Evolutionary conservation across 1,284 basidiomycete species (phyloP), one percentile per base, ranked within the genome.

Genomic region (Boletus mariae): DNA sequence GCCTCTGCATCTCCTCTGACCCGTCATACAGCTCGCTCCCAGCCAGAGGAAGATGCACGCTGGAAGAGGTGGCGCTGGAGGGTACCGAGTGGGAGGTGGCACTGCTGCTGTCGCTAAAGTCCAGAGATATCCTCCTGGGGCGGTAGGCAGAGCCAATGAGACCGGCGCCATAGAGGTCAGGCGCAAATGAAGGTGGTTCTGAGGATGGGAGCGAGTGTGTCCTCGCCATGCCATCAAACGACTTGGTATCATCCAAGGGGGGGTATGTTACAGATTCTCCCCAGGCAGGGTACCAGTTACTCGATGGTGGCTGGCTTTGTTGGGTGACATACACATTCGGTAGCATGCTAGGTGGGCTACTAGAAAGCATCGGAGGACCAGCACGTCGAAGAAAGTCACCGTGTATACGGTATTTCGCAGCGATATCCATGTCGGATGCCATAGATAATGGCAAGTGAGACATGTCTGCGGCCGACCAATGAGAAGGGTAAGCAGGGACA

Each of bases 321-420:
- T 66, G 67, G 15, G 43, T 45, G 10, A 45, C 8, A 40, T 68
- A 70, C 15, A 67, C 23, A 1, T 45, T 50, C 2, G 57, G 55
- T 8, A 60, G 44, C 43, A 56, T 32, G 11, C 40, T 49, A 10
- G 58, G 5, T 5, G 55, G 35, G 45, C 10, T 45, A 8, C 23
- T 51, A 13, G 59, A 38, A 11, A 63, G 40, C 1, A 52, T 48
- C n/a, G 63, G 45, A 35, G 44, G 64, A 42, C 69, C 70, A 1
- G 64, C 55, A 25, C 71, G 71, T 43, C 66, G 67, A 45, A 76
- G 66, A 17, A 77, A 55, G 43, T 82, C 79, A 1, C 74, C 67
- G 53, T 82, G 76, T 0, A 72, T 66, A 15, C 80, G 75, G 62
- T 80, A 83, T 52, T 80, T 78, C 4, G 71, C 71, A 31, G 75